Conservation (phyloP, 768 basidiomycete genomes). For the Paxillus rubicundulus region DNA sequence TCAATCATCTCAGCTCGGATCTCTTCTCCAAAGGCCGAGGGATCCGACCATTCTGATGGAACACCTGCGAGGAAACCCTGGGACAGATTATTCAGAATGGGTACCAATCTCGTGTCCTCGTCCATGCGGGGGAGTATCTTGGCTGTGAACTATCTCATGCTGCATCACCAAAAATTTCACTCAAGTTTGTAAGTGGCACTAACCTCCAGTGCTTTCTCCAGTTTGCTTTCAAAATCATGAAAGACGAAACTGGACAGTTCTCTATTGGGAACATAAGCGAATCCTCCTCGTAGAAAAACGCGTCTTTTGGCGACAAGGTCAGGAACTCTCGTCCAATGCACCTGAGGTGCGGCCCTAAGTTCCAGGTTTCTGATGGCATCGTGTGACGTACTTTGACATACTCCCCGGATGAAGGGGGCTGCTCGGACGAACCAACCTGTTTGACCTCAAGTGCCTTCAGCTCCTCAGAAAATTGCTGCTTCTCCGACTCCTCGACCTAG, state of each 20-base stretch:
- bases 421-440: not conserved
- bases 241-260: constrained; percentile 84
- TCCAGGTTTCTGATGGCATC: not conserved
- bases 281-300: constrained; percentile 75
- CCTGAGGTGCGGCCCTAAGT: constrained; percentile 44
- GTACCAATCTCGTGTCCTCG: constrained; percentile 88
- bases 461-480: constrained; percentile 42
- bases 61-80: constrained; percentile 92
- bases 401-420: not conserved
- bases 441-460: constrained; percentile 39
- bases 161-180: constrained; percentile 8
- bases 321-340: constrained; percentile 94
- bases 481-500: constrained; percentile 63
- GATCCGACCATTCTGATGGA: constrained; percentile 72
- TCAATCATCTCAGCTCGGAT: constrained; percentile 96
- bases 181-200: constrained; percentile 9
- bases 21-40: constrained; percentile 53
- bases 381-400: constrained; percentile 69
- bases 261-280: constrained; percentile 81
- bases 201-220: constrained; percentile 79
- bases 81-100: constrained; percentile 87
- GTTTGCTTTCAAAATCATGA: constrained; percentile 74
- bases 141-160: constrained; percentile 63
- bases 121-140: constrained; percentile 87
- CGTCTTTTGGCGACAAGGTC: constrained; percentile 82